phyloP scores from a whole-genome alignment of 2,329 filamentous ascomycete genomes.

The Verticillium zaregamsianum region DNA sequence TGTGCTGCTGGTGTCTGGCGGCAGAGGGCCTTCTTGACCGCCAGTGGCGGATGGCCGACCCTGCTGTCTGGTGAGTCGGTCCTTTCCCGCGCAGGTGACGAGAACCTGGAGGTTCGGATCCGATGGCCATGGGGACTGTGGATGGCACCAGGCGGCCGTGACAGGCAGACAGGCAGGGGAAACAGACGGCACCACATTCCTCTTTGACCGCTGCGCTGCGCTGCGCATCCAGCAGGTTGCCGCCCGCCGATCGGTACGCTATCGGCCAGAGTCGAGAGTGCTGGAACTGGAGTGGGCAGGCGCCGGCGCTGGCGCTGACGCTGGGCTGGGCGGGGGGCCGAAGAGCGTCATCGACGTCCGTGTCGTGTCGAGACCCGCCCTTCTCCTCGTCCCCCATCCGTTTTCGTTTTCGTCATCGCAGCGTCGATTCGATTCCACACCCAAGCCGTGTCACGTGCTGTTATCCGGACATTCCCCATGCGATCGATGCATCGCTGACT shows the following conservation, averaged over 20 bases:
- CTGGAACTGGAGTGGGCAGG: too few relatives aligned
- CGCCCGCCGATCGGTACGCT: not conserved
- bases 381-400: not conserved
- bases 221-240: not conserved
- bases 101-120: too few relatives aligned
- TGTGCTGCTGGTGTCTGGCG: not conserved
- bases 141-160: too few relatives aligned
- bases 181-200: too few relatives aligned
- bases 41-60: too few relatives aligned
- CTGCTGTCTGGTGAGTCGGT: too few relatives aligned
- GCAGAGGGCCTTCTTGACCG: too few relatives aligned
- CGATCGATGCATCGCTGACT: not conserved
- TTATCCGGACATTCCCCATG: not conserved
- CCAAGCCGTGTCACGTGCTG: not conserved
- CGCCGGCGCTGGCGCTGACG: not conserved
- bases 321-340: not conserved
- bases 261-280: not conserved
- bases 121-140: too few relatives aligned
- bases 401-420: not conserved
- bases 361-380: not conserved
- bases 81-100: too few relatives aligned
- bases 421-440: not conserved
- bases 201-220: too few relatives aligned
- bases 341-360: not conserved
- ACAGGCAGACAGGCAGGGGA: too few relatives aligned